Base-by-base conservation (phyloP, 2,329 filamentous ascomycete genomes). In the Exophiala sp. region DNA sequence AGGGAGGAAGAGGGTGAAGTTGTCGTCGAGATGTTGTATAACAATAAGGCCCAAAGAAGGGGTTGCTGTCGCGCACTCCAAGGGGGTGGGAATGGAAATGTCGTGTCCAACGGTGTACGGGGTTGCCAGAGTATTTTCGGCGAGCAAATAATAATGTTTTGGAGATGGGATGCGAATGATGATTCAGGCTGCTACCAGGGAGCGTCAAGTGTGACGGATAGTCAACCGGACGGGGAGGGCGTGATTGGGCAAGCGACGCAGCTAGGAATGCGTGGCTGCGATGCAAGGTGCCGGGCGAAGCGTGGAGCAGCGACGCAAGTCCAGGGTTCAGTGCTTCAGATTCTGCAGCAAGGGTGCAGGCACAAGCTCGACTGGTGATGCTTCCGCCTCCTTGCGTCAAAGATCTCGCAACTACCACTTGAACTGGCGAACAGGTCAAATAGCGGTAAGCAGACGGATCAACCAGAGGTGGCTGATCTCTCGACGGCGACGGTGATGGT, bases 281-380 rank as follows among this genome's bases (percentile, higher is more conserved):
- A 59, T 59, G 57, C 57, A 58, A 59, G 57, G 55, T 58, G 57
- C 57, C 55, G 50, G 46, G 24, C 44, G 39, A 13, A 47, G 52
- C 45, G 56, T 56, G 55, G 57, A 59, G 52, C 57, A 58, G 54
- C 5, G 34, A 8, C 10, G 14, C 6, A 55, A 40, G 39, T 10
- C 24, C 10, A 10, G 10, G 11, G 35, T n/a, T n/a, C n/a, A 38
- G 29, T 35, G 43, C 48, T 23, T 42, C 37, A 50, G 49, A 51
- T 39, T 48, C 47, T 50, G 43, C 42, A 32, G 40, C 45, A 38
- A 38, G 50, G 35, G 46, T 44, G 47, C 32, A 29, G 45, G 51
- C 35, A 37, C 27, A 14, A 48, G 40, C 47, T 48, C 37, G 38
- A 46, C 38, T 52, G 48, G 52, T 41, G 10, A 23, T 35, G 48